Evolutionary conservation across 257 asterid species (phyloP), one percentile per base, ranked within the genome.

Genomic region (Catharanthus roseus): DNA sequence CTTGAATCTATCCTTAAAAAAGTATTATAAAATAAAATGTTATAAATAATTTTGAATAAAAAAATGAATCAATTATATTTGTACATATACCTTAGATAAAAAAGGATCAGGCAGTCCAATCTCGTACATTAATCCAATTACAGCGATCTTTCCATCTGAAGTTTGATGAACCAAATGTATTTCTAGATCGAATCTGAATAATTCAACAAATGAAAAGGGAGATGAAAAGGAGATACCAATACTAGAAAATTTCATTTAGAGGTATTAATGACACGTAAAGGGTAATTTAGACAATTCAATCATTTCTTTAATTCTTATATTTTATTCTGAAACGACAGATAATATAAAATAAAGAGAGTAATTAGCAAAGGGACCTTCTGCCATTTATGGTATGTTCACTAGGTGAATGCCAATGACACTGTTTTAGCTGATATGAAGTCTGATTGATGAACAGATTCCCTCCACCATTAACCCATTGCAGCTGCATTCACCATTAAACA

Each of bases 401-500:
- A 66, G 95, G 96, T 2, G 91, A 80, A 75, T 90, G 96, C 96
- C 98, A 92, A 50, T 92, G 98, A 65, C 70, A 69, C 56, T 88
- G 96, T 45, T 68, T 74, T 6, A 90, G 89, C 57, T 72, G 79
- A 76, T 77, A 88, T 24, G 4, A 36, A 24, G 80, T 84, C 60
- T 86, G 92, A 34, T 91, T 85, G 11, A 91, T 74, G 19, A 31
- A 16, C n/a, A 92, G 79, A 60, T 83, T 50, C 4, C 96, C 96
- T 16, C 82, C 96, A 54, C 73, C 85, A 55, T 23, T 68, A 24
- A 24, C 76, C 89, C 93, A 92, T 72, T 82, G 84, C 67, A 92
- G 31, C 96, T 92, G 82, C 81, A 82, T 15, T 2, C 28, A 23
- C 4, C 15, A 56, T 56, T 28, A 28, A 8, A 7, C 12, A 4